These are phyloP conservation scores for Spencermartinsiella ligniputridi DNA, from an alignment of 1,139 yeast species.

Conservation along the genomic window DNA sequence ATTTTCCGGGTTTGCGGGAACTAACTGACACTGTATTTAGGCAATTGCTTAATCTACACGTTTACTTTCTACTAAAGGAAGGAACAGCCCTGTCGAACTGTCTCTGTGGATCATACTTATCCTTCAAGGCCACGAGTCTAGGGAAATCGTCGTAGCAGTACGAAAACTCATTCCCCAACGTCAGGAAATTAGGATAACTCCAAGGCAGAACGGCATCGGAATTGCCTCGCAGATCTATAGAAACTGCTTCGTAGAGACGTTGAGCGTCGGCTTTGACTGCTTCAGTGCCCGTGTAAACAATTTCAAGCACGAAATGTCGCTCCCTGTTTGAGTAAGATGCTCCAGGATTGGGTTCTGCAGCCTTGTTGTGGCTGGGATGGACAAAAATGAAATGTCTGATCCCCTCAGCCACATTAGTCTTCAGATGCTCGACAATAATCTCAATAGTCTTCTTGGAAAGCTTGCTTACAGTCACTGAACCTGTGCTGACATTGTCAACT, in stretches of 20 bases:
- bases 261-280: background rate
- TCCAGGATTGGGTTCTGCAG: background rate
- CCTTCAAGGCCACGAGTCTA: background rate
- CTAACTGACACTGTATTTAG: no score
- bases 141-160: slow-evolving; percentile 1
- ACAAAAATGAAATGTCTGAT: no score
- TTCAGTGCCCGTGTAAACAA: background rate
- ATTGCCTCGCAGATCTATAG: background rate
- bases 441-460: background rate
- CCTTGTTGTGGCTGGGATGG: background rate
- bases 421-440: background rate
- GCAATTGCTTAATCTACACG: background rate
- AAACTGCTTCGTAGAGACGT: background rate
- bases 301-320: background rate
- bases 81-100: background rate
- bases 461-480: background rate
- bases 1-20: no score
- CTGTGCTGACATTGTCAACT: background rate
- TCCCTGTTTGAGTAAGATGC: background rate
- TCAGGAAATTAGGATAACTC: background rate
- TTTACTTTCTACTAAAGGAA: background rate
- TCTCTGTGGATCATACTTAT: background rate
- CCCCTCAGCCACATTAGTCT: background rate
- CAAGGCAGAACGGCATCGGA: background rate
- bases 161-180: background rate